Evolutionary conservation across 208 protist genomes (phyloP).

Genomic region (Phytomonas francai): DNA sequence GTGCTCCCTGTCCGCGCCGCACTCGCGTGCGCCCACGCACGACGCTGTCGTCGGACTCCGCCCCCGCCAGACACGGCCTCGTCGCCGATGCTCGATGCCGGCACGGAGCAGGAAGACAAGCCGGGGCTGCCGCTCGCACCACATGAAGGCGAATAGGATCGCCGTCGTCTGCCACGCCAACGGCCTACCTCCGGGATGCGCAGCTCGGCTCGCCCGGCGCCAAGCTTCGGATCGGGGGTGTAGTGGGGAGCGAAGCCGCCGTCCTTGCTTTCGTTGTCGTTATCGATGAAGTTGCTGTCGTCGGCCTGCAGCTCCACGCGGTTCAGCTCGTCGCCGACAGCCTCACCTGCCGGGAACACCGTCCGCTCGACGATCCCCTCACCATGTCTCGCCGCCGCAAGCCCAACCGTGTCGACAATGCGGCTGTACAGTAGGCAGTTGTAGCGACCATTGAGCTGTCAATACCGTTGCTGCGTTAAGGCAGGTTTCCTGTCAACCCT

Average conservation of each 20-base stretch:
- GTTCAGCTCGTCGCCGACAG: conserved; percentile 32
- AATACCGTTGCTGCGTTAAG: conserved; percentile 71
- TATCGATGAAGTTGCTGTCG: conserved; percentile 14
- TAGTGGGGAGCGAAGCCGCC: background rate
- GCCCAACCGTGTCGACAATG: no score
- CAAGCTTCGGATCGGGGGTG: no score
- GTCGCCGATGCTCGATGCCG: conserved; percentile 10
- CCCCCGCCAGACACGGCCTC: background rate
- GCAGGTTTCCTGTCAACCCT: conserved; percentile 13
- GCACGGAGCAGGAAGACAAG: conserved; percentile 9
- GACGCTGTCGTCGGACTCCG: no score
- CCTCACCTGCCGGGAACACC: conserved; percentile 40
- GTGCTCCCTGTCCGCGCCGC: no score
- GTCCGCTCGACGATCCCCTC: no score
- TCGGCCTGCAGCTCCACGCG: conserved; percentile 14
- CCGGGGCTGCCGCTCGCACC: no score
- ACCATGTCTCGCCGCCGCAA: no score
- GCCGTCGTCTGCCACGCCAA: no score
- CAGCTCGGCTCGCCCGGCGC: no score
- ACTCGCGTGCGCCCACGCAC: no score
- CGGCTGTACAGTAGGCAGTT: conserved; percentile 83
- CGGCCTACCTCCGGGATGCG: no score
- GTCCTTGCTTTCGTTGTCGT: conserved; percentile 14
- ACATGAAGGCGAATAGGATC: no score
- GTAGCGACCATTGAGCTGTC: conserved; percentile 69